phyloP scores from a whole-genome alignment of 2,329 filamentous ascomycete genomes.

The Xylaria arbuscula region DNA sequence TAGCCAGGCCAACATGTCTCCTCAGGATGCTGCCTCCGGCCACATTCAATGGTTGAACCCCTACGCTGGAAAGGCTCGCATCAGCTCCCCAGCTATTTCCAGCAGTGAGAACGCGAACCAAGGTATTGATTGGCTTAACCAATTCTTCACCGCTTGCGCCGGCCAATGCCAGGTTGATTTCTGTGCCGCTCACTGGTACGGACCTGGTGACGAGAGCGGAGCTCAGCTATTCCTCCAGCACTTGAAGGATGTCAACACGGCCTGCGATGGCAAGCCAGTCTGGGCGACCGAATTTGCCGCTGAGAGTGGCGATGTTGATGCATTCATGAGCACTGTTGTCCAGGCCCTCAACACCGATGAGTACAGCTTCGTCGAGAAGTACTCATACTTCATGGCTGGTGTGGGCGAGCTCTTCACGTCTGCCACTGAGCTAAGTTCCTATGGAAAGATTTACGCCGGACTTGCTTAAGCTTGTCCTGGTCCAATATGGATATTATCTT shows the following conservation, averaged over 20 bases:
- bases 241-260: slow-evolving; percentile 58
- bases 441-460: slow-evolving; percentile 63
- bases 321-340: slow-evolving; percentile 63
- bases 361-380: slow-evolving; percentile 63
- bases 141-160: slow-evolving; percentile 64
- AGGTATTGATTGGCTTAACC: slow-evolving; percentile 67
- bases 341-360: slow-evolving; percentile 59
- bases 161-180: slow-evolving; percentile 67
- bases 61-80: slow-evolving; percentile 63
- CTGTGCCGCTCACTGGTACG: slow-evolving; percentile 74
- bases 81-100: slow-evolving; percentile 70
- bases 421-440: slow-evolving; percentile 55
- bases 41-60: slow-evolving; percentile 68
- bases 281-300: slow-evolving; percentile 75
- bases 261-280: slow-evolving; percentile 63
- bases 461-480: slow-evolving; percentile 42
- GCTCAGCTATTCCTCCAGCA: slow-evolving; percentile 65
- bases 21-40: slow-evolving; percentile 61
- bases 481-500: slow-evolving; percentile 12
- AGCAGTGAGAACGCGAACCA: slow-evolving; percentile 63
- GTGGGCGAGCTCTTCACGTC: slow-evolving; percentile 57
- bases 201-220: slow-evolving; percentile 55
- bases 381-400: slow-evolving; percentile 67
- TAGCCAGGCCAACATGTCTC: slow-evolving; percentile 68
- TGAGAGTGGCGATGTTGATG: slow-evolving; percentile 56